Evolutionary conservation across 78 protist species (phyloP).

Genomic region (Speleostelium caveatum): DNA sequence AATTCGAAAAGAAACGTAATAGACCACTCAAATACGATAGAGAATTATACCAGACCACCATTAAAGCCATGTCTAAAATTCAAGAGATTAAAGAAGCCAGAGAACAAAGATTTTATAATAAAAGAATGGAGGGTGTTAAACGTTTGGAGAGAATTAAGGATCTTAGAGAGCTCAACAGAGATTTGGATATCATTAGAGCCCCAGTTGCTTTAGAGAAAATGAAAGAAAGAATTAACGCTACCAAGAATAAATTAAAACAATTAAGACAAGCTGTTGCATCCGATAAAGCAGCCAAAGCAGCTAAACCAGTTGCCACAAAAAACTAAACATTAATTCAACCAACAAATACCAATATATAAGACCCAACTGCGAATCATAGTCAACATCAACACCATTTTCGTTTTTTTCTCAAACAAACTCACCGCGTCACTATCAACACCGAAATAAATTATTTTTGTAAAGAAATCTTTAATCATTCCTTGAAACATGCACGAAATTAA

Average conservation of each 20-base stretch:
- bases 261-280: background rate
- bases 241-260: constrained; percentile 18
- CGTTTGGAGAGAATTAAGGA: background rate
- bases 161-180: constrained; percentile 27
- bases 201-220: constrained; percentile 51
- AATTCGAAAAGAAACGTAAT: constrained; percentile 97
- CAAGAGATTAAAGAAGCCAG: constrained; percentile 55
- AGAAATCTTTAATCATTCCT: too few relatives aligned
- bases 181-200: constrained; percentile 28
- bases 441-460: too few relatives aligned
- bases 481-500: too few relatives aligned
- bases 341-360: too few relatives aligned
- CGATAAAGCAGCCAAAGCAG: too few relatives aligned
- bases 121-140: constrained; percentile 53
- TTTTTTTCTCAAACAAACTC: too few relatives aligned
- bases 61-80: constrained; percentile 54
- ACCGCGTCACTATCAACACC: too few relatives aligned
- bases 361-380: too few relatives aligned
- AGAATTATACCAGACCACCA: constrained; percentile 75
- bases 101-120: constrained; percentile 9
- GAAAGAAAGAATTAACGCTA: constrained; percentile 14
- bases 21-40: constrained; percentile 97
- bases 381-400: too few relatives aligned
- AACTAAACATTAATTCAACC: too few relatives aligned
- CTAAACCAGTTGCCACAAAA: too few relatives aligned